A percentile compares a stretch with the other conserved stretches of the same genome.
These are phyloP conservation scores for Gonapodya prolifera DNA, from an alignment of 192 early-diverging fungal genomes.

Conservation along the genomic window DNA sequence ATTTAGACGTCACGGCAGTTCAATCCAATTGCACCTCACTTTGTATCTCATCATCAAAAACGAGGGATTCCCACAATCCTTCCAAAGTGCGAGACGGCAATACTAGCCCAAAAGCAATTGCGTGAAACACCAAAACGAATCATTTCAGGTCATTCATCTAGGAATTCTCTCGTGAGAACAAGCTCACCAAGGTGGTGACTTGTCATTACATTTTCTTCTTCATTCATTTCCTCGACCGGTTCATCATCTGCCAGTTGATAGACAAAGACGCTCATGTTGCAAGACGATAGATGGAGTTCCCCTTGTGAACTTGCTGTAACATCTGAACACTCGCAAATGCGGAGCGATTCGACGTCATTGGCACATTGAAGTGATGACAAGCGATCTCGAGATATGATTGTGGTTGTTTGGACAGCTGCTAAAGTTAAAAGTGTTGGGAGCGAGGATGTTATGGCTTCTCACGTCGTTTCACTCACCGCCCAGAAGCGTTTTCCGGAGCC, in stretches of 20 bases:
- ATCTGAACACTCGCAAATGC: neutral
- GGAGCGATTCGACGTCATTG: neutral
- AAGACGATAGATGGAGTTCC: too few species aligned
- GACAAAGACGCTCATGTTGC: constrained; percentile 18
- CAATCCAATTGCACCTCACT: neutral
- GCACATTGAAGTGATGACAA: neutral
- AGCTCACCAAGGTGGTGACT: constrained; percentile 24
- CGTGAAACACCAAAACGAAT: neutral
- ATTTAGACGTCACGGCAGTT: too few species aligned
- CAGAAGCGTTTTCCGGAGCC: neutral
- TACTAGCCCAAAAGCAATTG: neutral
- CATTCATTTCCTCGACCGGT: constrained; percentile 28
- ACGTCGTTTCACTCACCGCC: too few species aligned
- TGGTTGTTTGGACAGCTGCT: neutral
- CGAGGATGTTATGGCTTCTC: too few species aligned
- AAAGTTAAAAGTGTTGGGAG: too few species aligned
- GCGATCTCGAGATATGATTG: neutral
- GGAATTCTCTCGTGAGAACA: too few species aligned
- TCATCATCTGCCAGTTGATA: constrained; percentile 31
- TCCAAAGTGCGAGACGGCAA: constrained; percentile 29
- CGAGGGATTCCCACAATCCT: constrained; percentile 39
- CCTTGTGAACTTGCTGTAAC: too few species aligned
- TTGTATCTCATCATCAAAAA: constrained; percentile 44
- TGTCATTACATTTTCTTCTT: constrained; percentile 28
- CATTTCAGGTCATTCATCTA: neutral